Evolutionary conservation across 1,284 basidiomycete species (phyloP), one percentile per base, ranked within the genome.

Genomic region (Agroathelia rolfsii): DNA sequence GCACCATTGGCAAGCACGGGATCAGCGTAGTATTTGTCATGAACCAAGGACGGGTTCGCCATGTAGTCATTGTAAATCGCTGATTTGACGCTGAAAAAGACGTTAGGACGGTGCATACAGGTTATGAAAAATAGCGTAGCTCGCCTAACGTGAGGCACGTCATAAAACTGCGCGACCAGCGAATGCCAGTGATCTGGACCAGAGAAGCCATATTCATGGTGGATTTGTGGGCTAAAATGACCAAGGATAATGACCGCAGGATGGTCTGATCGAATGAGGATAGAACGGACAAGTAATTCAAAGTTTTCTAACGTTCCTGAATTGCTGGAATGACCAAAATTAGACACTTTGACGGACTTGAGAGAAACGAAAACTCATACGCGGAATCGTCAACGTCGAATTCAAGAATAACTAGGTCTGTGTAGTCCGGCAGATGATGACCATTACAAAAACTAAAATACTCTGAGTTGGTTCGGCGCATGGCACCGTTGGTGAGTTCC

Each of bases 401-500:
- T 51, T 96, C 92, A 40, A 96, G 62, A 44, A 96, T 88, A 34
- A 96, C 80, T 35, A 96, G 66, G 64, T 95, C 93, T 3, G 88
- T 87, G 27, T 77, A 63, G 53, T 96, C 92, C 3, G 92, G 92
- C 5, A 95, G 66, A 52, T 96, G 92, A 49, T 94, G 90, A 2
- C 69, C 69, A 35, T 76, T 82, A 66, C 93, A 96, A 59, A 81
- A 95, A 3, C 81, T 83, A 61, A 89, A 96, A 62, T 96, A 96
- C 3, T 78, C 80, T 3, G 89, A 90, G 55, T 83, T 83, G 22
- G 88, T 89, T 30, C 76, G 72, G 15, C 87, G 72, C 64, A 90
- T 81, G 2, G 92, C 93, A 19, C 92, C 93, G 53, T 95, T 95
- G 10, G 93, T 96, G 42, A 96, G 71, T 55, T 95, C 90, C 6